Evolutionary conservation across 345 rosid species (phyloP), one percentile per base, ranked within the genome.

Genomic region (Pelargonium nanum): DNA sequence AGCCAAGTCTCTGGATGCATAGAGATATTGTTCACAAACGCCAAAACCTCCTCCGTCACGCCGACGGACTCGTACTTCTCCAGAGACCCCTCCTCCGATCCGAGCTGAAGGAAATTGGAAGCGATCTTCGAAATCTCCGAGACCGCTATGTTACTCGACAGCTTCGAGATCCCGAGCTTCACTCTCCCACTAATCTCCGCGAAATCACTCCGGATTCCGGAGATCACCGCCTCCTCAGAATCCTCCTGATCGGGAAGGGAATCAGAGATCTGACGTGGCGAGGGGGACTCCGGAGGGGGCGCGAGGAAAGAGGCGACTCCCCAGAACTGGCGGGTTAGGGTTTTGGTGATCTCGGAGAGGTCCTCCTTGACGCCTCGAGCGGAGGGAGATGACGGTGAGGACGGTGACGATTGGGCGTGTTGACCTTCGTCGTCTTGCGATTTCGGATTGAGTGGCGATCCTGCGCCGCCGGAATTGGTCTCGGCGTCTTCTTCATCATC

Each of bases 1-100:
- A 90, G 72, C 99, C 99, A 93, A 64, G 99, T 89, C 75, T 82
- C 87, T 0, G 96, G 96, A 84, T 93, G 95, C 96, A 79, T 73
- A 20, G 96, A 81, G 26, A 87, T 70, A 69, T 86, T 86, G 72
- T 81, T 85, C 4, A 87, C 96, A 56, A 93, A 93, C 25, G 81
- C 76, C 7, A 90, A 70, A 9, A 82, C 95, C 65, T 89, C 99
- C 66, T 87, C 92, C 0, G 92, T 87, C 19, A 93, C 85, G 32
- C 96, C 99, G 22, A 85, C 79, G 6, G 75, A 86, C 55, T 64
- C 72, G 24, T 82, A 81, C 53, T 64, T 66, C 1, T 78, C 87
- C 8, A 65, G 45, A 0, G 61, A 63, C n/a, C 73, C 85, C 22
- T 71, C 72, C 34, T 81, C 95, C 9, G 83, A 69, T 34, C 80